Evolutionary conservation across 2,329 filamentous ascomycete genomes (phyloP), one percentile per base, ranked within the genome.

Genomic region (Fusarium sp.): DNA sequence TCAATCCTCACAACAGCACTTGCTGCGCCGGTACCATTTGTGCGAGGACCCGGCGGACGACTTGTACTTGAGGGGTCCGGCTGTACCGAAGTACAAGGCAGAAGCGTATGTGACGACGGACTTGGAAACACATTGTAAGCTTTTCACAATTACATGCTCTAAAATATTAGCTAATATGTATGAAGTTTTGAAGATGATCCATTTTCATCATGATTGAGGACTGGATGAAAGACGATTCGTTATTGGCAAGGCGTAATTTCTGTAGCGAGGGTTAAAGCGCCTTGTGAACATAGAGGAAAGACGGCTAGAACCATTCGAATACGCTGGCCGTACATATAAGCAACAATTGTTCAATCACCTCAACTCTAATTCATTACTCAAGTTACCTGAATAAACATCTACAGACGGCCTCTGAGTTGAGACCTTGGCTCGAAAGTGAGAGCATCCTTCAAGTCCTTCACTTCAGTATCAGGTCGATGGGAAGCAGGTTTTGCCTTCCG

Each of bases 111-210:
- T 6, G 21, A 65, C 0, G 61, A 65, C 15, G 62, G 62, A 20
- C 12, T 51, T 2, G 62, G 62, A 4, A 65, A 65, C 19, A 66
- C 48, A 4, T 65, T 65, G 61, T 62, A 38, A 44, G 61, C 36
- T 4, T n/a, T 10, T 3, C 12, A 2, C 3, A 6, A 6, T 12
- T 1, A 6, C 20, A 6, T 15, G 4, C 3, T 4, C 2, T 10
- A 12, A 3, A 4, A 4, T 7, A 1, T 3, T 1, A 12, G 4
- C 44, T 58, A 15, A 60, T 19, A 2, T 4, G 2, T 36, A 1
- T n/a, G 0, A 9, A 61, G 57, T 8, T 55, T 49, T 8, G 56
- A 55, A 23, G 56, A 62, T n/a, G 59, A 62, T 2, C 56, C 59
- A 0, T 40, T 62, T 14, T 40, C 59, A 12, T 62, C 59, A 9